Evolutionary conservation across 768 basidiomycete genomes (phyloP).

Genomic region (Amyloporia xantha): DNA sequence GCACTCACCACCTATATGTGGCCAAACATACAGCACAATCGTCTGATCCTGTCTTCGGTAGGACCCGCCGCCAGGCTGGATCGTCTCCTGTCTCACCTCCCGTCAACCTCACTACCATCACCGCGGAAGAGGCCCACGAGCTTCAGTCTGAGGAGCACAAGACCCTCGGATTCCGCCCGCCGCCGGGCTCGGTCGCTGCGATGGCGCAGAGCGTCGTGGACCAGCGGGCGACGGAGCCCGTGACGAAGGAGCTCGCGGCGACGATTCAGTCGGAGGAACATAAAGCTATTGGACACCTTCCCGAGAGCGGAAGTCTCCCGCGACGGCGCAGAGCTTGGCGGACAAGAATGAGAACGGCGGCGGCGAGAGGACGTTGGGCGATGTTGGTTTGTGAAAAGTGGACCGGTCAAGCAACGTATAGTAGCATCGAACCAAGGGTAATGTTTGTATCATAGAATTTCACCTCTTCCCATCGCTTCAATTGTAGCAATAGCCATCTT

Average conservation of each 20-base stretch:
- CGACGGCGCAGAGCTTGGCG: constrained; percentile 16
- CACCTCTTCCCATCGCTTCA: too few relatives aligned
- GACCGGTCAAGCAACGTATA: too few relatives aligned
- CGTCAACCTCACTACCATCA: constrained; percentile 15
- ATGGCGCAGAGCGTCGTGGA: constrained; percentile 19
- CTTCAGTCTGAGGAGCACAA: constrained; percentile 23
- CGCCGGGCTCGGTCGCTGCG: constrained; percentile 17
- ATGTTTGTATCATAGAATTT: too few relatives aligned
- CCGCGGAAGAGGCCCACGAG: constrained; percentile 14
- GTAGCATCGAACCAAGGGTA: too few relatives aligned
- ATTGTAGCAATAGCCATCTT: too few relatives aligned
- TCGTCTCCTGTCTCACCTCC: constrained; percentile 3
- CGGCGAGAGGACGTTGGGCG: too few relatives aligned
- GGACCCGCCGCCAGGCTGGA: constrained; percentile 1
- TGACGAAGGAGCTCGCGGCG: constrained; percentile 13
- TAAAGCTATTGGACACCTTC: constrained; percentile 14
- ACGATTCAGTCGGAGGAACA: constrained; percentile 17
- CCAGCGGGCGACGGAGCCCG: constrained; percentile 9
- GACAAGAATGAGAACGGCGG: too few relatives aligned
- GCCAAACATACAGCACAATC: neutral
- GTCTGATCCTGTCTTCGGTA: neutral
- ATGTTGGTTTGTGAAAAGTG: too few relatives aligned
- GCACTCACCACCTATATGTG: neutral
- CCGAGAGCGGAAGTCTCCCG: constrained; percentile 15
- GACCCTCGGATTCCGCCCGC: constrained; percentile 19